phyloP scores from a whole-genome alignment of 116 monocot genomes.

The Zostera marina region DNA sequence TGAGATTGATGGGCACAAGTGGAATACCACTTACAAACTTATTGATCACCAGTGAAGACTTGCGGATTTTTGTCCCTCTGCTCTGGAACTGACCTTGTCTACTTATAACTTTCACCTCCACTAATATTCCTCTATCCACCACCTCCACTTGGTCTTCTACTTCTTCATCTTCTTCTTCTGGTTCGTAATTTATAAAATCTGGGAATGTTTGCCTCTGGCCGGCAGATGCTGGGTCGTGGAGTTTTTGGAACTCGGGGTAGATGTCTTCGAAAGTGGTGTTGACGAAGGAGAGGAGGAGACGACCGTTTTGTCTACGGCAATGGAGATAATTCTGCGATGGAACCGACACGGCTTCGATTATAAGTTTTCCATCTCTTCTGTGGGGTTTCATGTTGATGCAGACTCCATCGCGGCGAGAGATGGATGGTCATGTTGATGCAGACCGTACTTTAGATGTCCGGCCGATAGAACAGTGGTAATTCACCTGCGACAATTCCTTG shows the following conservation, averaged over 20 bases:
- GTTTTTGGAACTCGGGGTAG: conserved; percentile 11
- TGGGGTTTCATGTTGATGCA: conserved; percentile 49
- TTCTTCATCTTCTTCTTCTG: conserved; percentile 2
- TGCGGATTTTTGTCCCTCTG: conserved; percentile 8
- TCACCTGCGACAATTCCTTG: conserved; percentile 20
- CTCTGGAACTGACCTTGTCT: conserved; percentile 18
- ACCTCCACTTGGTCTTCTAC: conserved; percentile 49
- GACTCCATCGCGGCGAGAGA: conserved; percentile 45
- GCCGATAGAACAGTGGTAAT: conserved; percentile 51
- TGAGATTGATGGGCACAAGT: too few relatives aligned
- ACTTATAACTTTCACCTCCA: conserved; percentile 49
- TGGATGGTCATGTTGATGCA: conserved; percentile 51
- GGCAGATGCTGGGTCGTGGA: neutral
- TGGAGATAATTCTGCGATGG: conserved; percentile 73
- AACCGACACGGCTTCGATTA: conserved; percentile 58
- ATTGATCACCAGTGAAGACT: conserved; percentile 42
- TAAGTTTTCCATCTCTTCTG: conserved; percentile 44
- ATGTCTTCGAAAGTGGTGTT: conserved; percentile 20
- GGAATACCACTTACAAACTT: conserved; percentile 36
- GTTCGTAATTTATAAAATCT: too few relatives aligned
- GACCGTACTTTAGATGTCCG: conserved; percentile 14
- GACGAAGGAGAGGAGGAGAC: conserved; percentile 69
- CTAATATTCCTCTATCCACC: conserved; percentile 30
- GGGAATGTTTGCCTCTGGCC: neutral
- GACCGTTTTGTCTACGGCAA: conserved; percentile 38